Conservation (phyloP, 2,329 filamentous ascomycete genomes). For the Aspergillus caelatus region DNA sequence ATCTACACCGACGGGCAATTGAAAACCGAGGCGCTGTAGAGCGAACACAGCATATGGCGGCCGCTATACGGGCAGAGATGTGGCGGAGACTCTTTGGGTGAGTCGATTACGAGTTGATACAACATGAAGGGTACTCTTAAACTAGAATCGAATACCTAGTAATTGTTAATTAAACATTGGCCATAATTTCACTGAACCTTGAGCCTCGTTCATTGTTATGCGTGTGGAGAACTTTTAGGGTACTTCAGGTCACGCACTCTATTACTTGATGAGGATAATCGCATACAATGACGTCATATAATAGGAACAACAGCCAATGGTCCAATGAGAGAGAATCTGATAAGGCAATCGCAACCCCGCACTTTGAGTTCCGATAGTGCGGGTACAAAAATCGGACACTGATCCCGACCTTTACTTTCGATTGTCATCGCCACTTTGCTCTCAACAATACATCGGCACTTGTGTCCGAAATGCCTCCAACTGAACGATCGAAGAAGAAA, state of each 20-base stretch:
- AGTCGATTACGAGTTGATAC: not conserved
- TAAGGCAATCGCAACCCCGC: not conserved
- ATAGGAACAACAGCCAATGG: not conserved
- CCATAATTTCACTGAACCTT: not conserved
- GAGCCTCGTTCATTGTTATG: not conserved
- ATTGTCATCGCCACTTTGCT: not conserved
- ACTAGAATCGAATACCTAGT: not conserved
- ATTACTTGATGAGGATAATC: not conserved
- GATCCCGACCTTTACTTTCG: not conserved
- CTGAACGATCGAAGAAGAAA: not conserved
- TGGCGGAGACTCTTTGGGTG: not conserved
- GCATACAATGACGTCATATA: not conserved
- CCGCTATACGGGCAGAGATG: not conserved
- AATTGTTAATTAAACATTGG: not conserved
- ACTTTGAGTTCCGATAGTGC: not conserved
- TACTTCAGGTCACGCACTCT: not conserved
- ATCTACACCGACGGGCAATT: slow-evolving; percentile 62
- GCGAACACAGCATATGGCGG: slow-evolving; percentile 18
- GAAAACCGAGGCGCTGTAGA: slow-evolving; percentile 73
- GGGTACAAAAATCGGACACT: not conserved
- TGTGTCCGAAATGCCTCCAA: not conserved
- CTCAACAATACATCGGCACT: not conserved
- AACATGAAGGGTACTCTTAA: not conserved
- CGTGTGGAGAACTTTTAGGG: not conserved
- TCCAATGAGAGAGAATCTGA: not conserved